These are phyloP conservation scores for Cardamine chenopodiifolia DNA, from an alignment of 345 rosid genomes.

Conservation along the genomic window DNA sequence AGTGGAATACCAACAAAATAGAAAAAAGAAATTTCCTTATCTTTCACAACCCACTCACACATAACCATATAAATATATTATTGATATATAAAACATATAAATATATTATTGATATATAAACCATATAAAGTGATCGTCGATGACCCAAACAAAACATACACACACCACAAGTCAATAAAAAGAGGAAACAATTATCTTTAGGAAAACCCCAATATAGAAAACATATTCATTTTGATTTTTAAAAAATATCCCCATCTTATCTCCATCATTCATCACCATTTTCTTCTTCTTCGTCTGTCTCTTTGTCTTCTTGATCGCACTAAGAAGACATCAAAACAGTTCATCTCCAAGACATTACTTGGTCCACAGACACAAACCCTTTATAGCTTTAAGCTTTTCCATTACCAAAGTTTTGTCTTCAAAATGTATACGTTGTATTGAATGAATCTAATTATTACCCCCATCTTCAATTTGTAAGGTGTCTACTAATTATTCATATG, in stretches of 20 bases:
- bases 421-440: conserved; percentile 25
- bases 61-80: conserved; percentile 27
- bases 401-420: conserved; percentile 40
- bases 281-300: conserved; percentile 29
- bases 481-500: conserved; percentile 11
- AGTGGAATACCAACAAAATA: conserved; percentile 34
- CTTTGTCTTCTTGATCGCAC: conserved; percentile 42
- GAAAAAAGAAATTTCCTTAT: conserved; percentile 25
- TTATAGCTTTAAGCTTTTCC: conserved; percentile 38
- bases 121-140: conserved; percentile 26
- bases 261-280: conserved; percentile 34
- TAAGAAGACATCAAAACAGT: conserved; percentile 41
- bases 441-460: conserved; percentile 43
- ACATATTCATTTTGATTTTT: conserved; percentile 14
- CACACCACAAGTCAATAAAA: conserved; percentile 31
- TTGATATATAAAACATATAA: conserved; percentile 5
- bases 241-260: conserved; percentile 21
- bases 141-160: conserved; percentile 37
- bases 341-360: conserved; percentile 26
- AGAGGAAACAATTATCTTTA: conserved; percentile 32
- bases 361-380: conserved; percentile 44
- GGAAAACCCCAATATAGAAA: conserved; percentile 27
- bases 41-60: conserved; percentile 38
- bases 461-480: conserved; percentile 27
- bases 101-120: conserved; percentile 17